phyloP scores from a whole-genome alignment of 2,329 filamentous ascomycete genomes.

The Cladophialophora exuberans region DNA sequence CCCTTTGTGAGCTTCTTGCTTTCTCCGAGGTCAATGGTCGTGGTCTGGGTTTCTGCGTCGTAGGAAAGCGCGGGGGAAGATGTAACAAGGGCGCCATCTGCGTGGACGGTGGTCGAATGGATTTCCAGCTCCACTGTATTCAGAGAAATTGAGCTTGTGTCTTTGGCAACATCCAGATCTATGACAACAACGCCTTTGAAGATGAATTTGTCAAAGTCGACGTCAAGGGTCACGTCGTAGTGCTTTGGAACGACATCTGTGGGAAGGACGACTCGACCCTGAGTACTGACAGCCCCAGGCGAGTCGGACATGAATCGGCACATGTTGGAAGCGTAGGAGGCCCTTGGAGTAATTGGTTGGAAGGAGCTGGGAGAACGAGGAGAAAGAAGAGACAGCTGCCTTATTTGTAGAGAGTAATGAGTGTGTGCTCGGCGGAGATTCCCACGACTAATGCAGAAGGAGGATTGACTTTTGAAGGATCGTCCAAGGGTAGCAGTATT shows the following conservation, averaged over 20 bases:
- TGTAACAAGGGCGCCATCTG: slow-evolving; percentile 60
- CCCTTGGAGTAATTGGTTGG: background rate
- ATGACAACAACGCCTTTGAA: slow-evolving; percentile 85
- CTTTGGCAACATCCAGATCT: slow-evolving; percentile 82
- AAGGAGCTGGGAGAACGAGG: background rate
- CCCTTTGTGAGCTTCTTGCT: slow-evolving; percentile 72
- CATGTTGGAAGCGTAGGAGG: slow-evolving; percentile 25
- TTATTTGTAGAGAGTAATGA: background rate
- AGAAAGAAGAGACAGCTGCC: slow-evolving; percentile 2
- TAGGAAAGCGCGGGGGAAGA: slow-evolving; percentile 71
- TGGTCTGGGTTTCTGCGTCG: slow-evolving; percentile 79
- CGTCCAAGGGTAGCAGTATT: slow-evolving; percentile 11
- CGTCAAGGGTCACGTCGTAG: slow-evolving; percentile 90
- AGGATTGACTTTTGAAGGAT: slow-evolving; percentile 15
- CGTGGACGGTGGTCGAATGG: slow-evolving; percentile 69
- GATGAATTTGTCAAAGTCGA: slow-evolving; percentile 83
- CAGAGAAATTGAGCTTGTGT: slow-evolving; percentile 81
- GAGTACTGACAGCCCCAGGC: slow-evolving; percentile 28
- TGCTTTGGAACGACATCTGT: slow-evolving; percentile 89
- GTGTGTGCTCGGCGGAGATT: background rate
- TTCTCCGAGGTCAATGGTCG: slow-evolving; percentile 78
- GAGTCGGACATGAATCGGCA: slow-evolving; percentile 33
- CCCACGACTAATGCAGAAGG: background rate
- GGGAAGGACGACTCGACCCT: slow-evolving; percentile 76
- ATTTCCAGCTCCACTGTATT: slow-evolving; percentile 89